These are phyloP conservation scores for Blastomyces silverae DNA, from an alignment of 2,329 filamentous ascomycete genomes.

Conservation along the genomic window DNA sequence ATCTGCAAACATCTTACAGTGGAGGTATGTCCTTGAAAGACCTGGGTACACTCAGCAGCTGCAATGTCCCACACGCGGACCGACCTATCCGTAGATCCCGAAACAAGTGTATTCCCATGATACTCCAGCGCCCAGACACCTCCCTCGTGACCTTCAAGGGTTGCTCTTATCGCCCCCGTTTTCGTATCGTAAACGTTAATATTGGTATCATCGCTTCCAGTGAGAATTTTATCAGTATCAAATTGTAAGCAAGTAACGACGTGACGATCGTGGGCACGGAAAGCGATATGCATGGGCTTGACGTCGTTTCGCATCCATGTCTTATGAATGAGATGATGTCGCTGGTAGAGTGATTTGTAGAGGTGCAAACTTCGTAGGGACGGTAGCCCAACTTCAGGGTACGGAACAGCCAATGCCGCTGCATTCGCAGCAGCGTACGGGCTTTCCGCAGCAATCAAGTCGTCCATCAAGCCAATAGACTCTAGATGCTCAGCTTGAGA, in stretches of 20 bases:
- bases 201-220: constrained; percentile 92
- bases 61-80: constrained; percentile 99
- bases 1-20: constrained; percentile 96
- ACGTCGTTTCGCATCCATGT: constrained; percentile 82
- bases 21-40: constrained; percentile 96
- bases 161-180: constrained; percentile 75
- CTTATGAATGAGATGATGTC: constrained; percentile 81
- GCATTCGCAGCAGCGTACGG: constrained; percentile 73
- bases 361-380: constrained; percentile 79
- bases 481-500: constrained; percentile 38
- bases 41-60: constrained; percentile 81
- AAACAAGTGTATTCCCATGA: constrained; percentile 88
- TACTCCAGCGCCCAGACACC: constrained; percentile 98
- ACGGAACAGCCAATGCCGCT: constrained; percentile 73
- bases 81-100: constrained; percentile 89
- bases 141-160: constrained; percentile 87
- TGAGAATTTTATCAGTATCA: constrained; percentile 95
- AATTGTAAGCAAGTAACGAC: constrained; percentile 98
- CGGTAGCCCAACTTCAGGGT: constrained; percentile 70
- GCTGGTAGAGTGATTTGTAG: constrained; percentile 92
- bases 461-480: constrained; percentile 42
- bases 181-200: constrained; percentile 98
- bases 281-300: constrained; percentile 85
- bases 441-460: constrained; percentile 58
- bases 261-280: constrained; percentile 90